These are phyloP conservation scores for Saksenaea vasiformis DNA, from an alignment of 371 early-diverging fungal species.

Conservation along the genomic window DNA sequence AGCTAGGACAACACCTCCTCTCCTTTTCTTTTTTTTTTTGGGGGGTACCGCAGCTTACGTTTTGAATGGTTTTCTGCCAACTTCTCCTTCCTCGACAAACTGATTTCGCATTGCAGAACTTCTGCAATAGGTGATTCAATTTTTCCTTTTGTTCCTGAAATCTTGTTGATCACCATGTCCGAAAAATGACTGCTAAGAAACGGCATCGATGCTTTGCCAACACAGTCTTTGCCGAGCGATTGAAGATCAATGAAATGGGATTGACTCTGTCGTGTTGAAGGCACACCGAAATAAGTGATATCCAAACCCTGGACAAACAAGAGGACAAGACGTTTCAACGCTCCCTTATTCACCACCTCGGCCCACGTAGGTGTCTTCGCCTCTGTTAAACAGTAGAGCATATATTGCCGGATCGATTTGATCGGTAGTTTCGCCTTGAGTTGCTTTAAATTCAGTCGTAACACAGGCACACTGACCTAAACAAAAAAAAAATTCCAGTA, in stretches of 20 bases:
- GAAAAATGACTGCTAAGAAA: conserved; percentile 28
- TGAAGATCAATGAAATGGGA: conserved; percentile 20
- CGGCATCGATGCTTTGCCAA: conserved; percentile 41
- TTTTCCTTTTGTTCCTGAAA: conserved; percentile 27
- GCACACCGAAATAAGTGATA: conserved; percentile 30
- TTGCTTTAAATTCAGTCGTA: conserved; percentile 21
- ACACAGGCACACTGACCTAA: conserved; percentile 18
- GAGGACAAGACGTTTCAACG: conserved; percentile 30
- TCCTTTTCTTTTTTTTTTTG: too few species aligned
- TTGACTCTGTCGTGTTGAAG: conserved; percentile 6
- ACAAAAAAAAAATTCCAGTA: not conserved
- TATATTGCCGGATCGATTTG: conserved; percentile 34
- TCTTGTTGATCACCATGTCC: conserved; percentile 36
- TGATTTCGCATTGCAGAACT: conserved; percentile 35
- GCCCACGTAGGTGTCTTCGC: conserved; percentile 31
- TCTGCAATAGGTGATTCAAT: conserved; percentile 33
- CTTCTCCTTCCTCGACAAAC: conserved; percentile 24
- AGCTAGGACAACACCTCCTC: too few species aligned
- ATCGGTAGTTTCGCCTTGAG: conserved; percentile 21
- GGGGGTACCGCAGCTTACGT: too few species aligned
- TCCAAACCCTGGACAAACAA: conserved; percentile 42
- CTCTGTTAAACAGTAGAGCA: conserved; percentile 37
- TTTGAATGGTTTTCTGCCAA: conserved; percentile 14
- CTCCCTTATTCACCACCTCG: conserved; percentile 24
- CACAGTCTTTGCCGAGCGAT: conserved; percentile 5